Percentiles rank a stretch among this genome's conserved stretches.
Conservation (phyloP, 768 basidiomycete genomes). For the Dendrothele bispora region DNA sequence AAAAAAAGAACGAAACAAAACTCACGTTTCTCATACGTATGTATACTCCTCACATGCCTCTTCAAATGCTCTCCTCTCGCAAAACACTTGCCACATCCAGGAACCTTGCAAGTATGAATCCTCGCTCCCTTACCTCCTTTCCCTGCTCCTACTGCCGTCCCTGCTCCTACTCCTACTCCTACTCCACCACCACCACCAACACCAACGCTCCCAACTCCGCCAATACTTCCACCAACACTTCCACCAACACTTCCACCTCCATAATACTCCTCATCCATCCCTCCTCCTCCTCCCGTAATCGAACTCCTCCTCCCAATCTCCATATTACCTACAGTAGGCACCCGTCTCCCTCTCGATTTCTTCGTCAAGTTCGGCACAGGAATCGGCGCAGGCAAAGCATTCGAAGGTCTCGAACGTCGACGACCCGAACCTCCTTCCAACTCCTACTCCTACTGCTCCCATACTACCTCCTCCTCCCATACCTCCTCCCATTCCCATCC, state of each 20-base stretch:
- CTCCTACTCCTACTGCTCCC: not conserved
- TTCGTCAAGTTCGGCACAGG: slow-evolving; percentile 64
- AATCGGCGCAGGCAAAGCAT: slow-evolving; percentile 33
- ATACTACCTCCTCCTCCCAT: too few relatives aligned
- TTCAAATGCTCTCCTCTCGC: slow-evolving; percentile 88
- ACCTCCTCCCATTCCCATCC: too few relatives aligned
- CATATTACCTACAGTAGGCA: slow-evolving; percentile 32
- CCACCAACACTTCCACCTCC: too few relatives aligned
- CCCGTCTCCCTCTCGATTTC: slow-evolving; percentile 60
- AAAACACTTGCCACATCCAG: slow-evolving; percentile 86
- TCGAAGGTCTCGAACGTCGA: not conserved
- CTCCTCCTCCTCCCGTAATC: slow-evolving; percentile 8
- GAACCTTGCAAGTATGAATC: slow-evolving; percentile 74
- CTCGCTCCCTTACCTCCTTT: slow-evolving; percentile 41
- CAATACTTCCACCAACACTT: too few relatives aligned
- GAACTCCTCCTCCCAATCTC: slow-evolving; percentile 11
- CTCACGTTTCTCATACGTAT: slow-evolving; percentile 92
- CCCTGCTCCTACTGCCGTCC: slow-evolving; percentile 30
- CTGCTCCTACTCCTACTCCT: not conserved
- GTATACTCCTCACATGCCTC: slow-evolving; percentile 84
- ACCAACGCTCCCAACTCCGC: too few relatives aligned
- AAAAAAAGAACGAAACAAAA: slow-evolving; percentile 17
- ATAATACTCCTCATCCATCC: slow-evolving; percentile 14
- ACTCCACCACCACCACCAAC: too few relatives aligned
- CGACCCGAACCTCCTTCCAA: not conserved